Evolutionary conservation across 129 eudicot genomes (phyloP), one percentile per base, ranked within the genome.

Genomic region (Erigeron canadensis): DNA sequence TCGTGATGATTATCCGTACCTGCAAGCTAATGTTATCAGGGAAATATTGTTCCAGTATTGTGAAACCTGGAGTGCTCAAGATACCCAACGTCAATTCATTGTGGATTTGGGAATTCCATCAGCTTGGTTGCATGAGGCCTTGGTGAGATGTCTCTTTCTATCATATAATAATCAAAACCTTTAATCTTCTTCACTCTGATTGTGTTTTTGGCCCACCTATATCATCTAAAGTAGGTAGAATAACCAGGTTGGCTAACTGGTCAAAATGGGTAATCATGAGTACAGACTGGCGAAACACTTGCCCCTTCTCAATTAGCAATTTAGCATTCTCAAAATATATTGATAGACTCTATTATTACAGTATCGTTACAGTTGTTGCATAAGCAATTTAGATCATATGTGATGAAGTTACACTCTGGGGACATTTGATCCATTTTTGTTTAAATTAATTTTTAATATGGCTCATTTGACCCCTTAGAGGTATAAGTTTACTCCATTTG

Each of bases 41-140:
- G 98, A 94, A 79, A 89, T 94, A 65, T 83, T 94, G 77, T 89
- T 87, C 75, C 91, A 85, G 79, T 84, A 89, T 70, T 94, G 97
- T 81, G 97, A 94, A 82, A 72, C 83, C 44, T 94, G 98, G 98
- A 89, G 93, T 84, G 70, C 77, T 50, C 77, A 82, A 78, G 97
- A 86, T 48, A 40, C 69, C 64, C 97, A 94, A 77, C 83, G 78
- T 59, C 70, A 82, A 65, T 87, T 89, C 72, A 94, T 94, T 38
- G 89, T 86, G 78, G 88, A 87, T 4, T 70, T 94, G 78, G 98
- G 96, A 16, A 60, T 94, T 82, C 98, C 97, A 19, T 75, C 91
- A 57, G 87, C 79, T 63, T 94, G 98, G 98, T 81, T 94, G 84
- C 92, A 94, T 73, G 98, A 94, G 85, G 98, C 98, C 41, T 70